Evolutionary conservation across 2,329 filamentous ascomycete genomes (phyloP), one percentile per base, ranked within the genome.

Genomic region (Epichloe coenophiala): DNA sequence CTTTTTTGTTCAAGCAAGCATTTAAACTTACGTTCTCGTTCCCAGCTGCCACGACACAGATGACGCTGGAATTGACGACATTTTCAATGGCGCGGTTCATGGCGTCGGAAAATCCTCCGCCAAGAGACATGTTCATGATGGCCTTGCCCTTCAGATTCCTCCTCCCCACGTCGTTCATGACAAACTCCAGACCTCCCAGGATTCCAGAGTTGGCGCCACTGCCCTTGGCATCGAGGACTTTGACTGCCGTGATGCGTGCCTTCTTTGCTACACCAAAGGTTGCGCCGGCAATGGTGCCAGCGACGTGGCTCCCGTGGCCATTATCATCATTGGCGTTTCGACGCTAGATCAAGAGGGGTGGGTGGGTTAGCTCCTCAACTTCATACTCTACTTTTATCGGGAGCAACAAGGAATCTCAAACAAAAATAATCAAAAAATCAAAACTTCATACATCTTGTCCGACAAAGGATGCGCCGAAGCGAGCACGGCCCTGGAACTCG

Each of bases 51-150:
- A 80, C 77, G 51, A 80, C 70, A 47, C 75, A 71, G 48, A 80
- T 74, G 53, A 81, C 64, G 43, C 77, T 77, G 9, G 71, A 71
- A 3, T 67, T 63, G 55, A 68, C 66, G 43, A 80, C 61, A 39
- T 65, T 66, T 57, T 74, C 62, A 52, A 80, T 73, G 58, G 76
- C 77, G n/a, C 66, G 61, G 68, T 82, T 81, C 62, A 80, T 62
- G 31, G 76, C 72, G 2, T 58, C 53, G 7, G 75, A 79, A 41
- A 56, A 60, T 51, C 65, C 62, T 31, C 77, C 76, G 52, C 77
- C 77, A 21, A 82, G 70, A 4, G 78, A 81, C 76, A 82, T 78
- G 71, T 81, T 82, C 71, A 82, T 74, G 57, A 82, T 73, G 51
- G 75, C 70, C 59, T 76, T 78, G 59, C 76, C 75, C n/a, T 55